These are phyloP conservation scores for Aspergillus fumigatiaffinis DNA, from an alignment of 2,329 filamentous ascomycete species.

Conservation along the genomic window DNA sequence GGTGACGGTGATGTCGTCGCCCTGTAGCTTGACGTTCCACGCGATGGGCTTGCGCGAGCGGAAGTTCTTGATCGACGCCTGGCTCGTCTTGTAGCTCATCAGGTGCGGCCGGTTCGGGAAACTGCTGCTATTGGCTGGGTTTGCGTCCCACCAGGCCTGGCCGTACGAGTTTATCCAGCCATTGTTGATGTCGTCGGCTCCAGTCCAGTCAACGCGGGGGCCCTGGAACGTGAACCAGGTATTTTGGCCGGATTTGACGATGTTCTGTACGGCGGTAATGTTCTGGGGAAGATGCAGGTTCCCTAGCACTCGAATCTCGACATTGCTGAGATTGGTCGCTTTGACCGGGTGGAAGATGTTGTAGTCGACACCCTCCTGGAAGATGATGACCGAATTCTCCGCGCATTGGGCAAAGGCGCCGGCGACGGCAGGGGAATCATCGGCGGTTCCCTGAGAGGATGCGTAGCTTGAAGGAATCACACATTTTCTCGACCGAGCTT, in stretches of 20 bases:
- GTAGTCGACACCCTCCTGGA: conserved; percentile 40
- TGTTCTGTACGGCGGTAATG: conserved; percentile 34
- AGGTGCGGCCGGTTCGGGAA: conserved; percentile 40
- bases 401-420: conserved; percentile 37
- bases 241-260: conserved; percentile 31
- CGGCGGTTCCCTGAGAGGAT: conserved; percentile 34
- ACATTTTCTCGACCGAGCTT: conserved; percentile 11
- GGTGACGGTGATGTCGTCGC: conserved; percentile 39
- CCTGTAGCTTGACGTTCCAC: conserved; percentile 40
- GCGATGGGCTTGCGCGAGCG: conserved; percentile 45
- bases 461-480: conserved; percentile 16
- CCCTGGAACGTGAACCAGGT: conserved; percentile 37
- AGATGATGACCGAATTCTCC: conserved; percentile 29
- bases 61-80: conserved; percentile 37
- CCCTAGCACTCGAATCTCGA: conserved; percentile 41
- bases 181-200: conserved; percentile 32
- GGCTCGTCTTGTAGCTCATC: conserved; percentile 35
- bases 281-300: conserved; percentile 43
- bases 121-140: conserved; percentile 37
- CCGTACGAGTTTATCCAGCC: conserved; percentile 47
- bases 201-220: conserved; percentile 22
- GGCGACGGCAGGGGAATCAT: conserved; percentile 40
- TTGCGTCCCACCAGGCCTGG: conserved; percentile 46
- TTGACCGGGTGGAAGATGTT: conserved; percentile 40
- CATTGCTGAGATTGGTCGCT: conserved; percentile 40